Evolutionary conservation across 176 grass and related monocot species (phyloP).

Genomic region (Melocanna baccifera): DNA sequence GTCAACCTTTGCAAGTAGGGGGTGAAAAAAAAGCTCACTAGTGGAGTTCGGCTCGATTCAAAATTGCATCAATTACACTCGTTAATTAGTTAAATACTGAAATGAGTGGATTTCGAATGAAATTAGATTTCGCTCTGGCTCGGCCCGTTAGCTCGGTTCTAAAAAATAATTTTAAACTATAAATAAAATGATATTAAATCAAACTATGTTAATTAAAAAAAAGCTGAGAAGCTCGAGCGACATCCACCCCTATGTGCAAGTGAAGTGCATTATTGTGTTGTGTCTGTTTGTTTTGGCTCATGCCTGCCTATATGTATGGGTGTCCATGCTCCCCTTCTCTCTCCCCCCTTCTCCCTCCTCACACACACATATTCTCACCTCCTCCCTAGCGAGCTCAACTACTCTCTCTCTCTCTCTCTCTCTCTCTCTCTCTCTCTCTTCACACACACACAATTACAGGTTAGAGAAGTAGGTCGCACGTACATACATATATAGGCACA

Average conservation of each 20-base stretch:
- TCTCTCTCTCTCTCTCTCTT: neutral
- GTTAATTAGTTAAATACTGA: too few relatives aligned
- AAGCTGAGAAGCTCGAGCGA: too few relatives aligned
- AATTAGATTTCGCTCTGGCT: too few relatives aligned
- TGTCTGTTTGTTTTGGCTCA: conserved; percentile 29
- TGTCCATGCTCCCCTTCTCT: conserved; percentile 29
- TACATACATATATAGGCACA: neutral
- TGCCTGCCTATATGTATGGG: conserved; percentile 38
- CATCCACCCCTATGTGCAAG: conserved; percentile 7
- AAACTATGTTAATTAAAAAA: too few relatives aligned
- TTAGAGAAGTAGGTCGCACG: neutral
- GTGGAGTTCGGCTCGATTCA: too few relatives aligned
- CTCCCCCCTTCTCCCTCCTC: conserved; percentile 13
- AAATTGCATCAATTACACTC: too few relatives aligned
- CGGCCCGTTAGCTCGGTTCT: too few relatives aligned
- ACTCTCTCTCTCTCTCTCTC: conserved; percentile 12
- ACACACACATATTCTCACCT: neutral
- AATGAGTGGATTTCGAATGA: too few relatives aligned
- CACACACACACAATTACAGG: neutral
- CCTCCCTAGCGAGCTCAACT: neutral
- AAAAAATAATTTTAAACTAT: too few relatives aligned
- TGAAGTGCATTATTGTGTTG: conserved; percentile 33
- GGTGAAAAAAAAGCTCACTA: too few relatives aligned
- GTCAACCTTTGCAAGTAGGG: conserved; percentile 37
- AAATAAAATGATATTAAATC: too few relatives aligned